phyloP scores from a whole-genome alignment of 257 asterid species.

The Avicennia marina region DNA sequence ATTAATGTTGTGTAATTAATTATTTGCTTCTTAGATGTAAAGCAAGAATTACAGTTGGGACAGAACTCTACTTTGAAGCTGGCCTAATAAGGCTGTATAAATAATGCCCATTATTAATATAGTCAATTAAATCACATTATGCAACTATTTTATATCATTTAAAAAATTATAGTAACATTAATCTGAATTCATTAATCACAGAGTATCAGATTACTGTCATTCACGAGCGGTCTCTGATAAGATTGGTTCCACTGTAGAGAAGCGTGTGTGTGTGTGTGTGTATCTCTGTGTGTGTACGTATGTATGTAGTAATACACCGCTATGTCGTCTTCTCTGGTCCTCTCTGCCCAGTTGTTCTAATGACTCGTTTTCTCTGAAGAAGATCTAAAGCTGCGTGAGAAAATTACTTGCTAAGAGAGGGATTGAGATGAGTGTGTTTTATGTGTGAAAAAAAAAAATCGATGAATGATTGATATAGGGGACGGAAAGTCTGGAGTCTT shows the following conservation, averaged over 20 bases:
- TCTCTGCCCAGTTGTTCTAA: constrained; percentile 2
- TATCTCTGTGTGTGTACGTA: neutral
- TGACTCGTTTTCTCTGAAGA: constrained; percentile 1
- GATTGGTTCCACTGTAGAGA: constrained; percentile 38
- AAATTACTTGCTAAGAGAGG: neutral
- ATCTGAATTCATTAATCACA: no score
- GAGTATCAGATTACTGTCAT: neutral
- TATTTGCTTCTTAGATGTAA: constrained; percentile 4
- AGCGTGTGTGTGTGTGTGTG: neutral
- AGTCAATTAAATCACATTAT: no score
- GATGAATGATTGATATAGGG: neutral
- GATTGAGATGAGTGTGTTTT: no score
- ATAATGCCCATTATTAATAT: constrained; percentile 2
- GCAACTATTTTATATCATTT: neutral
- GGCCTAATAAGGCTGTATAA: neutral
- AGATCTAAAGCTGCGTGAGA: neutral
- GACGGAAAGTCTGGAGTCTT: neutral
- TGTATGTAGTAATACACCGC: constrained; percentile 2
- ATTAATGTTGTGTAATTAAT: constrained; percentile 27
- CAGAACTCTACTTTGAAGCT: neutral
- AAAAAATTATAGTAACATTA: neutral
- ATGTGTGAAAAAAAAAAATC: neutral
- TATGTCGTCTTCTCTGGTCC: constrained; percentile 15
- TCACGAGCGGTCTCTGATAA: constrained; percentile 44
- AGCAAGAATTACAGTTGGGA: constrained; percentile 4